Conservation (phyloP, 1,284 basidiomycete species). For the Termitomyces sp. region DNA sequence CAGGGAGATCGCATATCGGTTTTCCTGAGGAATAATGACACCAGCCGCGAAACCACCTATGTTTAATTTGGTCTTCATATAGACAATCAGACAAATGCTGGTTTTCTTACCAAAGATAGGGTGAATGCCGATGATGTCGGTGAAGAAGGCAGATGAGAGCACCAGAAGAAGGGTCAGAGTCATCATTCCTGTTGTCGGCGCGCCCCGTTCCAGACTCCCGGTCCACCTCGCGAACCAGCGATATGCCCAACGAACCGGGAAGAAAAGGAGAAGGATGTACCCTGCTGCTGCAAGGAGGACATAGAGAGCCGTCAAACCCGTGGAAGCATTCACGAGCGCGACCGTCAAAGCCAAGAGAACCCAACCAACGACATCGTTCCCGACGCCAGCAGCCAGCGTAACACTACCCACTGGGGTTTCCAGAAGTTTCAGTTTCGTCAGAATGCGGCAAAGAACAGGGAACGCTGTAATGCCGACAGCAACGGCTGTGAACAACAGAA, state of each 20-base stretch:
- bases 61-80: constrained; percentile 21
- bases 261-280: constrained; percentile 69
- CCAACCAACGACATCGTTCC: constrained; percentile 83
- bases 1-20: constrained; percentile 76
- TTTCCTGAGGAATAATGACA: constrained; percentile 84
- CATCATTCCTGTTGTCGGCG: constrained; percentile 77
- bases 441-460: constrained; percentile 84
- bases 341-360: constrained; percentile 77
- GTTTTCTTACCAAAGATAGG: constrained; percentile 51
- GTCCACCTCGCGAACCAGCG: constrained; percentile 63
- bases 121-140: constrained; percentile 80
- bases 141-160: constrained; percentile 78
- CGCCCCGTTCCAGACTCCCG: constrained; percentile 67
- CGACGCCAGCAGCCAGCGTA: constrained; percentile 82
- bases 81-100: constrained; percentile 25
- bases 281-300: constrained; percentile 72
- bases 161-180: constrained; percentile 70
- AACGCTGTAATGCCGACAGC: constrained; percentile 65
- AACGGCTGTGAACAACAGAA: constrained; percentile 87
- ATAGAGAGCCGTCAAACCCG: constrained; percentile 75
- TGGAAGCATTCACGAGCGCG: constrained; percentile 79
- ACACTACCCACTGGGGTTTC: constrained; percentile 88
- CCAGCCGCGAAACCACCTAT: constrained; percentile 83
- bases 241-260: constrained; percentile 63
- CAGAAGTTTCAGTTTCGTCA: constrained; percentile 73